Evolutionary conservation across 2,329 filamentous ascomycete species (phyloP).

Genomic region (Gnomoniopsis smithogilvyi): DNA sequence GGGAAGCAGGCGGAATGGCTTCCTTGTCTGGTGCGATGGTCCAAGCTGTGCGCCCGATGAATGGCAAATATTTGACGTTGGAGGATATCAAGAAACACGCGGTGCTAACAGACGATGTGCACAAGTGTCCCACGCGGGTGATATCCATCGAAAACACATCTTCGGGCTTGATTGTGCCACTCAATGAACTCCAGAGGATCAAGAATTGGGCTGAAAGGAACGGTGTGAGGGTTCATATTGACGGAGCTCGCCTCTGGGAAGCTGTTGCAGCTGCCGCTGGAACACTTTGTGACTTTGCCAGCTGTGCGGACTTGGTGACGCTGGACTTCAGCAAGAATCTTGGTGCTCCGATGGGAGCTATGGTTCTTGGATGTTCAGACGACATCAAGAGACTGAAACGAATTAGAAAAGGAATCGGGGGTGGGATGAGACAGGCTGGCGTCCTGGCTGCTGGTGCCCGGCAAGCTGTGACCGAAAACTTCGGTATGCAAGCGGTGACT

Average conservation of each 20-base stretch:
- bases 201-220: neutral
- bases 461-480: conserved; percentile 58
- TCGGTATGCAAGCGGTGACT: conserved; percentile 34
- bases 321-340: conserved; percentile 82
- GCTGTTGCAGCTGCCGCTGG: conserved; percentile 70
- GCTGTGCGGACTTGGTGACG: conserved; percentile 65
- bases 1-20: conserved; percentile 54
- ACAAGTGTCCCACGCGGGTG: conserved; percentile 38
- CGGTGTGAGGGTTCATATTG: conserved; percentile 58
- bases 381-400: conserved; percentile 38
- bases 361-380: conserved; percentile 55
- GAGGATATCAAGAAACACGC: conserved; percentile 36
- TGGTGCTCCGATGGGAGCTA: conserved; percentile 75
- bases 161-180: neutral
- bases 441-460: conserved; percentile 69
- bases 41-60: conserved; percentile 37
- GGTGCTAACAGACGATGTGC: conserved; percentile 38
- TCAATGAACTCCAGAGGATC: neutral
- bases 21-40: conserved; percentile 63
- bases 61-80: conserved; percentile 38
- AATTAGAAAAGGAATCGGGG: conserved; percentile 69
- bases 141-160: conserved; percentile 40
- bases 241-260: conserved; percentile 81
- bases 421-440: conserved; percentile 70
- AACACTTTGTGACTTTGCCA: conserved; percentile 57